Evolutionary conservation across 2,329 filamentous ascomycete species (phyloP).

Genomic region (Parasarocladium wereldwijsianum): DNA sequence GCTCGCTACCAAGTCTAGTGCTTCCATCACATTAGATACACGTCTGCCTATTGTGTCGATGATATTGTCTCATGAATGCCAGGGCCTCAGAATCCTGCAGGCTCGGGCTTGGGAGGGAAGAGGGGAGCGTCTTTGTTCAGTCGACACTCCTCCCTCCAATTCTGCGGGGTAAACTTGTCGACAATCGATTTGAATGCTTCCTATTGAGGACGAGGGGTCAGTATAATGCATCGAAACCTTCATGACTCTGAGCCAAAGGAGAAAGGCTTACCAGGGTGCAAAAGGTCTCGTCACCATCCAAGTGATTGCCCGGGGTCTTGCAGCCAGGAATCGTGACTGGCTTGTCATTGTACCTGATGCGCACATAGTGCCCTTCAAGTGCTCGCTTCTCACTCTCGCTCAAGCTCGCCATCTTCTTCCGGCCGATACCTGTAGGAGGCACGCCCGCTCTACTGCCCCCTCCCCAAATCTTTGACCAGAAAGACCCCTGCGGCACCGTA

Average conservation of each 20-base stretch:
- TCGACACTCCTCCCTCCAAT: conserved; percentile 53
- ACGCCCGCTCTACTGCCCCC: conserved; percentile 6
- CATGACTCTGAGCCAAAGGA: neutral
- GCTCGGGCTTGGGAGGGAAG: conserved; percentile 33
- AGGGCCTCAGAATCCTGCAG: conserved; percentile 30
- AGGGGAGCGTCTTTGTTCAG: conserved; percentile 25
- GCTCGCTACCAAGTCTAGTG: too few species aligned
- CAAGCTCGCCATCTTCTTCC: conserved; percentile 43
- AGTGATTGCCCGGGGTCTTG: conserved; percentile 59
- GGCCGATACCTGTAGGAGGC: conserved; percentile 36
- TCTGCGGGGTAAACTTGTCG: conserved; percentile 71
- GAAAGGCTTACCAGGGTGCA: conserved; percentile 61
- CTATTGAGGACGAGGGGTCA: conserved; percentile 21
- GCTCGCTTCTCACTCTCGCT: conserved; percentile 39
- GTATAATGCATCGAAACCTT: conserved; percentile 2
- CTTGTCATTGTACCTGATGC: conserved; percentile 80
- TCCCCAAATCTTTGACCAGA: conserved; percentile 7
- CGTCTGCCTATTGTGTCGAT: too few species aligned
- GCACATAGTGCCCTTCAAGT: conserved; percentile 69
- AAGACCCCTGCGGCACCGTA: conserved; percentile 5
- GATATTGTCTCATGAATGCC: neutral
- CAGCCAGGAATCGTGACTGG: conserved; percentile 76
- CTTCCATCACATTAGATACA: too few species aligned
- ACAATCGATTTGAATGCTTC: conserved; percentile 85
- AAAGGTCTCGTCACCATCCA: conserved; percentile 74